Conservation (phyloP, 768 basidiomycete species). For the Collybia sp. region DNA sequence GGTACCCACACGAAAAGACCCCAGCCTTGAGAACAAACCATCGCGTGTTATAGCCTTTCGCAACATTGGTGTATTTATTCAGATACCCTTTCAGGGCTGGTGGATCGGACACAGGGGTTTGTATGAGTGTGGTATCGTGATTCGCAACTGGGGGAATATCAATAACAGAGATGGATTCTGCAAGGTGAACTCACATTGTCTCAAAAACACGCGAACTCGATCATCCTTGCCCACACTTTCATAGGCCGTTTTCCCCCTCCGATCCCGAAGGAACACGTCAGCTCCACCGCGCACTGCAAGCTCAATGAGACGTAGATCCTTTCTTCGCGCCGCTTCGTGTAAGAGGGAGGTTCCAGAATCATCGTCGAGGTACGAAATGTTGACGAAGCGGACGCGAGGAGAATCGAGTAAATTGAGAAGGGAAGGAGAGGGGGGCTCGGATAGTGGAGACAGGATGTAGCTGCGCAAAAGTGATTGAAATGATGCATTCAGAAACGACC, state of each 20-base stretch:
- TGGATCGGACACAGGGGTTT: constrained; percentile 41
- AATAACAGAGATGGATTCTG: constrained; percentile 1
- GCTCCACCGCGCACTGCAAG: constrained; percentile 83
- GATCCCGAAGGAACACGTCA: constrained; percentile 83
- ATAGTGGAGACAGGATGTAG: constrained; percentile 60
- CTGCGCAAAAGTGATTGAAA: constrained; percentile 69
- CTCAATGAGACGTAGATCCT: constrained; percentile 78
- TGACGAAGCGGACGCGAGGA: constrained; percentile 64
- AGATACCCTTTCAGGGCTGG: constrained; percentile 71
- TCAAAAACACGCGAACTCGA: constrained; percentile 72
- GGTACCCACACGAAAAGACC: constrained; percentile 67
- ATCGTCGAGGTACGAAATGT: constrained; percentile 79
- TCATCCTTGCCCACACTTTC: constrained; percentile 78
- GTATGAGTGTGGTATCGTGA: constrained; percentile 70
- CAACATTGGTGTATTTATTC: constrained; percentile 92
- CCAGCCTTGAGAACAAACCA: constrained; percentile 93
- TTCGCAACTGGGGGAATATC: constrained; percentile 54
- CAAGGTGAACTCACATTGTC: constrained; percentile 60
- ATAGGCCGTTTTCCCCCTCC: constrained; percentile 61
- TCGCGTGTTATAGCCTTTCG: constrained; percentile 81
- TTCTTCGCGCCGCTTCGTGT: constrained; percentile 82
- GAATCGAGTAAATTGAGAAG: constrained; percentile 60
- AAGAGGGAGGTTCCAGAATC: constrained; percentile 73
- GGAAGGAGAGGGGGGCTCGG: constrained; percentile 32
- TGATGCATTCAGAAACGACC: constrained; percentile 67